A percentile compares a stretch with the other conserved stretches of the same genome.
These are phyloP conservation scores for Omphalea diandra DNA, from an alignment of 441 rosid genomes.

Conservation along the genomic window DNA sequence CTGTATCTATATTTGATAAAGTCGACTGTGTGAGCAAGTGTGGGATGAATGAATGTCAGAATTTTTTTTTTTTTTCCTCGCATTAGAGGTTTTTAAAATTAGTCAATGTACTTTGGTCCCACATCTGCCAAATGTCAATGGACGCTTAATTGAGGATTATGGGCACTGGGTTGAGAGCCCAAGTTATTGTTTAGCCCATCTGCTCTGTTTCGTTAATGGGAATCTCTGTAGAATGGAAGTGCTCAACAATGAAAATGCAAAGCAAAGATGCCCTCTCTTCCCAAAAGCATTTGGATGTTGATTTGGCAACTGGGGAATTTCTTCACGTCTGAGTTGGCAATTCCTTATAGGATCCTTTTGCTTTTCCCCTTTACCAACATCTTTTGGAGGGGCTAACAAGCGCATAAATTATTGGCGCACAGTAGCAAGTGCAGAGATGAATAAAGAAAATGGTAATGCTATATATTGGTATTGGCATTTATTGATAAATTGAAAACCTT, in stretches of 20 bases:
- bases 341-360: slow-evolving; percentile 9
- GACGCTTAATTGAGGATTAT: neutral
- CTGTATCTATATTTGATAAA: neutral
- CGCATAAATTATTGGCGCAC: slow-evolving; percentile 18
- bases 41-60: too few species aligned
- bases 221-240: slow-evolving; percentile 27
- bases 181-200: slow-evolving; percentile 14
- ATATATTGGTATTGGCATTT: neutral
- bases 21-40: too few species aligned
- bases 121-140: neutral
- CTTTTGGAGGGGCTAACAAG: slow-evolving; percentile 15
- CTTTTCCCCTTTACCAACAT: slow-evolving; percentile 6
- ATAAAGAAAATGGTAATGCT: neutral
- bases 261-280: slow-evolving; percentile 37
- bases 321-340: slow-evolving; percentile 18
- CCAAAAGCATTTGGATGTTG: slow-evolving; percentile 22
- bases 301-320: slow-evolving; percentile 19
- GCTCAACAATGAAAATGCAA: slow-evolving; percentile 16
- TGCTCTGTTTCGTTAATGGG: slow-evolving; percentile 12
- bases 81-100: neutral
- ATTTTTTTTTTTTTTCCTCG: too few species aligned
- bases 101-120: neutral
- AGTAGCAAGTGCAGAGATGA: neutral
- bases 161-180: slow-evolving; percentile 18
- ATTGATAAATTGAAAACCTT: slow-evolving; percentile 26